A percentile compares a stretch with the other conserved stretches of the same genome.
Conservation (phyloP, 805 yeast genomes). For the Pichia exigua region DNA sequence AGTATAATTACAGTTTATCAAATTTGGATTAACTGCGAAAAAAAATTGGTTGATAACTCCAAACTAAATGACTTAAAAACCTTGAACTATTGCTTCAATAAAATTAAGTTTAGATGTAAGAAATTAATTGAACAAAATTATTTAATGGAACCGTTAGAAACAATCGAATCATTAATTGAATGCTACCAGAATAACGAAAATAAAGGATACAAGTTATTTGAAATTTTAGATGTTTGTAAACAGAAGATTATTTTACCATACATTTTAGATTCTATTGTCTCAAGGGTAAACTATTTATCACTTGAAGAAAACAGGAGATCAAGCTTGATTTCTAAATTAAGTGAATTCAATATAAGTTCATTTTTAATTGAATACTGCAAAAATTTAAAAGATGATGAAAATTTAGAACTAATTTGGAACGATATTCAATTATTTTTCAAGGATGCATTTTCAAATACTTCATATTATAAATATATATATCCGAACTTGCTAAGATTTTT, state of each 20-base stretch:
- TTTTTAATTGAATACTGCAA: slow-evolving; percentile 56
- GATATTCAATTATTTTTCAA: slow-evolving; percentile 51
- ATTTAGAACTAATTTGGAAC: slow-evolving; percentile 64
- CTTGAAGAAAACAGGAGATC: slow-evolving; percentile 31
- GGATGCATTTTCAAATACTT: slow-evolving; percentile 43
- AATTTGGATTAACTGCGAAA: slow-evolving; percentile 69
- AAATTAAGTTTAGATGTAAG: slow-evolving; percentile 63
- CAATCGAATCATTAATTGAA: slow-evolving; percentile 55
- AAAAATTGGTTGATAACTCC: slow-evolving; percentile 9
- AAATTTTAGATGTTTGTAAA: slow-evolving; percentile 76
- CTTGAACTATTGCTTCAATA: slow-evolving; percentile 40
- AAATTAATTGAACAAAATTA: slow-evolving; percentile 57
- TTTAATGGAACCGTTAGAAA: slow-evolving; percentile 63
- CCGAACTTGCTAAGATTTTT: slow-evolving; percentile 48
- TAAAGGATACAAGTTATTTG: slow-evolving; percentile 42
- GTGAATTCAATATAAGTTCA: slow-evolving; percentile 36
- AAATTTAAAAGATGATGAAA: slow-evolving; percentile 41
- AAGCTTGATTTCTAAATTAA: slow-evolving; percentile 38
- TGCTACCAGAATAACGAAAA: slow-evolving; percentile 19
- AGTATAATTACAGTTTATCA: slow-evolving; percentile 47
- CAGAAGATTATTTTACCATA: slow-evolving; percentile 68
- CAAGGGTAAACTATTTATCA: slow-evolving; percentile 34
- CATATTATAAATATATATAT: slow-evolving; percentile 40
- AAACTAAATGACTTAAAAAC: slow-evolving; percentile 24
- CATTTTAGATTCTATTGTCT: slow-evolving; percentile 46